phyloP scores from a whole-genome alignment of 1,284 basidiomycete species.

The Thelephora terrestris region DNA sequence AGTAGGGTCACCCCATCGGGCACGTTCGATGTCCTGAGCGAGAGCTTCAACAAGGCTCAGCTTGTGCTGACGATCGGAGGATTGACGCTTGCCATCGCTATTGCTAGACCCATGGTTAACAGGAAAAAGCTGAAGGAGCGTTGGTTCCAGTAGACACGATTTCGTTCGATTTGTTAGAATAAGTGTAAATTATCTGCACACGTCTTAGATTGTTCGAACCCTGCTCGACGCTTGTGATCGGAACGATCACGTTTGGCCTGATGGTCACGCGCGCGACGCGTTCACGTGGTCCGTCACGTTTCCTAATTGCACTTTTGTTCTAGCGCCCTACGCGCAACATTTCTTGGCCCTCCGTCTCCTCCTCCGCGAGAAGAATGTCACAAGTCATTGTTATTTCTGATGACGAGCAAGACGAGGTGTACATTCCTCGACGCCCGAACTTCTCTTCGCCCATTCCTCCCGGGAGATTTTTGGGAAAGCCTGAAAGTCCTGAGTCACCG shows the following conservation, averaged over 20 bases:
- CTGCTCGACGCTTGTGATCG: no score
- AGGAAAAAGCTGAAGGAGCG: conserved; percentile 53
- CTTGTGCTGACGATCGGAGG: conserved; percentile 76
- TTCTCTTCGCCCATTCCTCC: background rate
- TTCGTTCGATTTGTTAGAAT: no score
- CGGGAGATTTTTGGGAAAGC: background rate
- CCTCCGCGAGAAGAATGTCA: no score
- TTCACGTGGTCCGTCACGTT: no score
- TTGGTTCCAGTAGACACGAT: conserved; percentile 43
- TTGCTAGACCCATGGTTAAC: conserved; percentile 69
- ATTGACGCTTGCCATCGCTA: conserved; percentile 60
- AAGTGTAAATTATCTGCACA: no score
- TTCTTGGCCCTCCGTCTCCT: no score
- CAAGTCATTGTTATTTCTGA: background rate
- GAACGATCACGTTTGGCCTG: no score
- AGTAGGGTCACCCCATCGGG: conserved; percentile 79
- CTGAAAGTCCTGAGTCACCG: background rate
- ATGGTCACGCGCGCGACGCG: no score
- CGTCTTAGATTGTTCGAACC: no score
- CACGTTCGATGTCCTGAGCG: conserved; percentile 89
- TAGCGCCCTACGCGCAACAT: no score
- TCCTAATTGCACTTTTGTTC: no score
- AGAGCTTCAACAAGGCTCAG: conserved; percentile 91
- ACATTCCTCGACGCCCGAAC: background rate
- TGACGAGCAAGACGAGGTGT: background rate